A percentile compares a stretch with the other conserved stretches of the same genome.
phyloP scores from a whole-genome alignment of 805 yeast genomes.

The Cyberlindnera mississippiensis region DNA sequence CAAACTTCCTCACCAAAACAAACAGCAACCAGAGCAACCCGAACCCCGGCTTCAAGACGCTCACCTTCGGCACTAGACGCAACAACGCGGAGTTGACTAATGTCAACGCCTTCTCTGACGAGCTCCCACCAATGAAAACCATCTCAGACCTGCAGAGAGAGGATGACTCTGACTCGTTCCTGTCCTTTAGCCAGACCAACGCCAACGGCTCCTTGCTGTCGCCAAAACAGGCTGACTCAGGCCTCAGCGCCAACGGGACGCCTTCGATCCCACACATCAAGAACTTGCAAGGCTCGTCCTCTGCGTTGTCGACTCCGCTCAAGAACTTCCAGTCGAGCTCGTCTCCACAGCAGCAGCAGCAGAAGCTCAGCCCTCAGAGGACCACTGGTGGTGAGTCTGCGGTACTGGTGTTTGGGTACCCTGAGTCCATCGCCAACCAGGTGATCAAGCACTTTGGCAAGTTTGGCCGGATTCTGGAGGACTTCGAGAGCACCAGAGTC shows the following conservation, averaged over 20 bases:
- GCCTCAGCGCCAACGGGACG: slow-evolving; percentile 1
- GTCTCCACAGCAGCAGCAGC: slow-evolving; percentile 1
- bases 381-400: slow-evolving; percentile 45
- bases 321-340: slow-evolving; percentile 7
- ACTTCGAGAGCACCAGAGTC: slow-evolving; percentile 46
- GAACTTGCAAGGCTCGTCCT: slow-evolving; percentile 2
- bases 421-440: slow-evolving; percentile 64
- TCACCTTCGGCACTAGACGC: slow-evolving; percentile 37
- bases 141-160: slow-evolving; percentile 39
- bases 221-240: slow-evolving; percentile 5
- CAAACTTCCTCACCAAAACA: slow-evolving; percentile 23
- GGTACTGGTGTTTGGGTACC: slow-evolving; percentile 84
- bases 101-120: slow-evolving; percentile 33
- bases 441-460: slow-evolving; percentile 71
- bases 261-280: slow-evolving; percentile 1
- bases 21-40: slow-evolving; percentile 10
- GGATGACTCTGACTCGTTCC: slow-evolving; percentile 27
- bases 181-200: slow-evolving; percentile 18
- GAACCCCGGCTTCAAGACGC: slow-evolving; percentile 33
- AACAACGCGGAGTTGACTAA: slow-evolving; percentile 22
- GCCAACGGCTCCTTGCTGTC: slow-evolving; percentile 8
- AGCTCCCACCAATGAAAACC: slow-evolving; percentile 39
- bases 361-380: slow-evolving; percentile 1
- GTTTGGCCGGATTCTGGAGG: slow-evolving; percentile 77
- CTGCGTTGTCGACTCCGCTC: slow-evolving; percentile 21